Evolutionary conservation across 1,284 basidiomycete genomes (phyloP), one percentile per base, ranked within the genome.

Genomic region (Inonotus obliquus): DNA sequence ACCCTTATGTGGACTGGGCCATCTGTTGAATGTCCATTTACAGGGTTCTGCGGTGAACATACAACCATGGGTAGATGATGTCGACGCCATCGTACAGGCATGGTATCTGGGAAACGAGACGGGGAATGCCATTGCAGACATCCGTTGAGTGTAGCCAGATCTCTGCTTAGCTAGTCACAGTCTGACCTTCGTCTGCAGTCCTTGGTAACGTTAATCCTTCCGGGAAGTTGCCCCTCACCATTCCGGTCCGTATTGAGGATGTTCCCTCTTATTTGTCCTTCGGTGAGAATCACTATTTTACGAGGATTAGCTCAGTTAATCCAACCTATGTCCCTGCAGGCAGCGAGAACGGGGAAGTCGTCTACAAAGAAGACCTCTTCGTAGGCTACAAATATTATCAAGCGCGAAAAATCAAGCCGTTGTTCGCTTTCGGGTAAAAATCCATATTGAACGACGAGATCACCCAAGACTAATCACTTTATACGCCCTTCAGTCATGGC

Each of bases 51-150:
- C 84, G 7, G 80, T 85, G 13, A 81, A 85, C 0, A 86, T 86
- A 85, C 47, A 48, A 25, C 84, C 85, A 11, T 87, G 85, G 85
- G 74, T 81, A 1, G 66, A 78, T 56, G 72, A 77, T 21, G 81
- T 85, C 17, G 71, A 72, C n/a, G 80, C 78, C 1, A 70, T 87
- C 37, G 66, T 87, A 6, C 84, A 86, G 64, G 74, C 84, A 0
- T 87, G 85, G 85, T 91, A 90, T 68, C 84, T 82, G 4, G 91
- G 90, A 2, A 91, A 92, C 69, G 89, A 90, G 72, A 76, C 78
- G 14, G 90, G 91, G 2, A 87, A 88, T 69, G 86, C 87, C 0
- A 81, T 92, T 60, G 84, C 85, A 9, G 88, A 91, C 69, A 76
- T 92, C 14, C 69, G 57, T 59, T 49, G 35, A 51, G 44, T 59